Conservation (phyloP, 2,329 filamentous ascomycete species). For the Mollisiaceae sp. region DNA sequence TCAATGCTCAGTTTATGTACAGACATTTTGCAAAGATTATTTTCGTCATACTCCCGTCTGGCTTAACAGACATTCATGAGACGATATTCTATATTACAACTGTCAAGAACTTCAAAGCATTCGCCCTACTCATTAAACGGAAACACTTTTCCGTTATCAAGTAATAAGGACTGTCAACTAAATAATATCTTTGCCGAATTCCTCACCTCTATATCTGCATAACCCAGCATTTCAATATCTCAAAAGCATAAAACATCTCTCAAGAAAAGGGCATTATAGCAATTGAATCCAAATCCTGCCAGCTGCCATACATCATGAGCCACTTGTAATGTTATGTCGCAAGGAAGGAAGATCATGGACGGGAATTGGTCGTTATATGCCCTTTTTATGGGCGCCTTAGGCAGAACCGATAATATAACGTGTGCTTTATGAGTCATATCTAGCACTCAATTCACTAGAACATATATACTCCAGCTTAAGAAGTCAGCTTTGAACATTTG, state of each 20-base stretch:
- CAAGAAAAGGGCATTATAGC: neutral
- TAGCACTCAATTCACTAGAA: too few relatives aligned
- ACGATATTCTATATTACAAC: too few relatives aligned
- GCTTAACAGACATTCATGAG: too few relatives aligned
- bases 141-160: neutral
- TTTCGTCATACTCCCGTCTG: too few relatives aligned
- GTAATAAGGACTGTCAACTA: neutral
- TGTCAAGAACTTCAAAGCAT: too few relatives aligned
- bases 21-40: too few relatives aligned
- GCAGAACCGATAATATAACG: neutral
- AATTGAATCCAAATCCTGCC: neutral
- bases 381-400: neutral
- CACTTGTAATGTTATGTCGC: neutral
- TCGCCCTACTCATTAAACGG: neutral
- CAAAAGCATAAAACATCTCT: neutral
- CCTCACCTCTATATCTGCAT: neutral
- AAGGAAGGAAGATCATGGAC: neutral
- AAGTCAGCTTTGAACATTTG: too few relatives aligned
- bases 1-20: too few relatives aligned
- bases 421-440: neutral
- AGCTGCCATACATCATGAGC: neutral
- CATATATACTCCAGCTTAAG: too few relatives aligned
- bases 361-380: neutral
- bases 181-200: neutral
- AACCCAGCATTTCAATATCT: neutral